Conservation (phyloP, 2,329 filamentous ascomycete species). For the Phoma sp. region DNA sequence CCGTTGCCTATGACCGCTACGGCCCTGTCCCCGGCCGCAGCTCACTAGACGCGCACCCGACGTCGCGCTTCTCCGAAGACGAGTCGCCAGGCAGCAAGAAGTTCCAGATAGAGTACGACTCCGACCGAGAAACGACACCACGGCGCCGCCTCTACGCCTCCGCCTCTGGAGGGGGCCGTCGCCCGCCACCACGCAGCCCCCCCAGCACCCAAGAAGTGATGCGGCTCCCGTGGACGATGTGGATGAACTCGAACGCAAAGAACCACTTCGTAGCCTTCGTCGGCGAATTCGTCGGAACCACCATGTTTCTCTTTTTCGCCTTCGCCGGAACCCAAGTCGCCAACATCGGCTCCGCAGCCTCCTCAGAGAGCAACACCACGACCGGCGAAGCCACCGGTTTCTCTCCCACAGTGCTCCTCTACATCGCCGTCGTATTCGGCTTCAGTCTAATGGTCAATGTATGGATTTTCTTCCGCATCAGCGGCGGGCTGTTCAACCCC, state of each 20-base stretch:
- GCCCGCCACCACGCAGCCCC: constrained; percentile 31
- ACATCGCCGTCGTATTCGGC: constrained; percentile 46
- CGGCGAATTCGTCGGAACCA: constrained; percentile 56
- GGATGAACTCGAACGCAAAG: constrained; percentile 47
- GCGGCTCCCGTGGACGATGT: constrained; percentile 45
- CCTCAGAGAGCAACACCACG: constrained; percentile 50
- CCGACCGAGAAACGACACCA: constrained; percentile 26
- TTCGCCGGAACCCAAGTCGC: constrained; percentile 55
- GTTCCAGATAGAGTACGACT: constrained; percentile 32
- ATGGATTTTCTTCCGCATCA: constrained; percentile 50
- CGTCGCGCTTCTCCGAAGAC: constrained; percentile 21
- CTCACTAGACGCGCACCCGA: constrained; percentile 24
- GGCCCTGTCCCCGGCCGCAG: constrained; percentile 20
- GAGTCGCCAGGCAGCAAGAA: constrained; percentile 29
- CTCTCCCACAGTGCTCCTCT: constrained; percentile 37
- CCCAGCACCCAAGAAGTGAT: constrained; percentile 46
- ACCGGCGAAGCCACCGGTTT: constrained; percentile 35
- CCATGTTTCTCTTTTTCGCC: constrained; percentile 55
- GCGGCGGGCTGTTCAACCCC: constrained; percentile 40
- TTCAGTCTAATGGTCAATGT: constrained; percentile 50
- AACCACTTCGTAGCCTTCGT: constrained; percentile 54
- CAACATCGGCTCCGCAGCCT: constrained; percentile 52
- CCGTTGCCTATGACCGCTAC: constrained; percentile 32
- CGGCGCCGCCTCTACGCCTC: constrained; percentile 18
- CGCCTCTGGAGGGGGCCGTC: constrained; percentile 17